Conservation (phyloP, 257 asterid genomes). For the Forsythia viridissima region DNA sequence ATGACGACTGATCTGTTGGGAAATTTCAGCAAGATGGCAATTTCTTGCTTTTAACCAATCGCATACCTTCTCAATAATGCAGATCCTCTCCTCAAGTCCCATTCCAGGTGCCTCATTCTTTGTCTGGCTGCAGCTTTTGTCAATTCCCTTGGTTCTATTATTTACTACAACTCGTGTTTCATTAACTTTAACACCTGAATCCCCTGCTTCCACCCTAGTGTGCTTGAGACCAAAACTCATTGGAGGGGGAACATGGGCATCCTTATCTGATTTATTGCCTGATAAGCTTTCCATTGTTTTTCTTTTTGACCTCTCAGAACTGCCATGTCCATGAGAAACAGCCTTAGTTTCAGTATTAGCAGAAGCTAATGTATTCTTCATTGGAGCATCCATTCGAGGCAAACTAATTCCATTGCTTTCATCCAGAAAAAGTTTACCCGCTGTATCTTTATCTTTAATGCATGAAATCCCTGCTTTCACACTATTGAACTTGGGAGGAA, state of each 20-base stretch:
- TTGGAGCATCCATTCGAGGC: background rate
- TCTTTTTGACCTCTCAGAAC: constrained; percentile 7
- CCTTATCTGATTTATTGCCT: background rate
- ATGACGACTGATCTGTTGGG: too few relatives aligned
- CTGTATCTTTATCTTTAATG: background rate
- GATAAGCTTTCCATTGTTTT: background rate
- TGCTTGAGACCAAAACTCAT: background rate
- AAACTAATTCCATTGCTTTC: background rate
- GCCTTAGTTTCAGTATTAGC: background rate
- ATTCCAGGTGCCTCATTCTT: background rate
- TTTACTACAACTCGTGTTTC: background rate
- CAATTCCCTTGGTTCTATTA: too few relatives aligned
- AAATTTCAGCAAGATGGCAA: background rate
- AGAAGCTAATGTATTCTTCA: background rate
- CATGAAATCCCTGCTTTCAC: background rate
- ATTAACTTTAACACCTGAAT: background rate
- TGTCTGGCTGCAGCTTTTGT: background rate
- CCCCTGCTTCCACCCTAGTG: background rate
- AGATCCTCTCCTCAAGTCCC: constrained; percentile 22
- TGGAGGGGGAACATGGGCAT: background rate
- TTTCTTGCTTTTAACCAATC: constrained; percentile 10
- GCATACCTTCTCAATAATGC: constrained; percentile 19
- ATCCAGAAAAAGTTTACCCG: background rate
- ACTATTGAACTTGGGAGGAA: constrained; percentile 1
- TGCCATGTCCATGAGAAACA: background rate